These are phyloP conservation scores for Rhodotorula sp. DNA, from an alignment of 1,284 basidiomycete genomes.

Conservation along the genomic window DNA sequence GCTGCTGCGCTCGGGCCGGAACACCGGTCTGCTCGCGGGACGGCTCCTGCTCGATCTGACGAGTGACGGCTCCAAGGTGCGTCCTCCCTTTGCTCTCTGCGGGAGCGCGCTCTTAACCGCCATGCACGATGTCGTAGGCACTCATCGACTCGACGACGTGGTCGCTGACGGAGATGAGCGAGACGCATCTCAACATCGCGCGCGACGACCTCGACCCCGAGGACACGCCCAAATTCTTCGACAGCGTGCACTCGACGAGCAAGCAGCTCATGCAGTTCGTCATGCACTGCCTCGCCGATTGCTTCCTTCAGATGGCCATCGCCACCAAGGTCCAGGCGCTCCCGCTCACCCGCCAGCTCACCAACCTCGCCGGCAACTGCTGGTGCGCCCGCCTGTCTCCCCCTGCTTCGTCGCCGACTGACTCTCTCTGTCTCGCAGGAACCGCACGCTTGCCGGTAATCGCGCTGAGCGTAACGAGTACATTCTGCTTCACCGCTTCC, in stretches of 20 bases:
- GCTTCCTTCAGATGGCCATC: slow-evolving; percentile 95
- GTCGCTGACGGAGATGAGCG: slow-evolving; percentile 96
- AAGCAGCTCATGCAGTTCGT: slow-evolving; percentile 84
- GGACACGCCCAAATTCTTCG: slow-evolving; percentile 87
- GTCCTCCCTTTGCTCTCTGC: slow-evolving; percentile 25
- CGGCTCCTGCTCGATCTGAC: slow-evolving; percentile 88
- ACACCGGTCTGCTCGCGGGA: slow-evolving; percentile 80
- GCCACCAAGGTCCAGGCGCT: slow-evolving; percentile 85
- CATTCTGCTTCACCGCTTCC: slow-evolving; percentile 97
- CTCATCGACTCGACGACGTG: slow-evolving; percentile 96
- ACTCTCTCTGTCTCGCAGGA: slow-evolving; percentile 60
- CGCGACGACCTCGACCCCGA: slow-evolving; percentile 94
- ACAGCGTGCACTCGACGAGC: slow-evolving; percentile 75
- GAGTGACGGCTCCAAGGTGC: slow-evolving; percentile 88
- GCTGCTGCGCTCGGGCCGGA: slow-evolving; percentile 70
- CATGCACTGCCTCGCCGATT: slow-evolving; percentile 87
- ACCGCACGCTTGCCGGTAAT: slow-evolving; percentile 82
- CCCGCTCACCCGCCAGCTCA: slow-evolving; percentile 88
- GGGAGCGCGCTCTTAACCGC: neutral
- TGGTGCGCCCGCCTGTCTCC: slow-evolving; percentile 63
- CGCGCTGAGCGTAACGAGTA: slow-evolving; percentile 98
- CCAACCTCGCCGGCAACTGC: slow-evolving; percentile 95
- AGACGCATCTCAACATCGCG: slow-evolving; percentile 79
- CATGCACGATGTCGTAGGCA: slow-evolving; percentile 57
- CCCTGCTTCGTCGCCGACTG: neutral